A percentile compares a stretch with the other conserved stretches of the same genome.
Evolutionary conservation across 768 basidiomycete genomes (phyloP).

Genomic region (Sutorius australiensis): DNA sequence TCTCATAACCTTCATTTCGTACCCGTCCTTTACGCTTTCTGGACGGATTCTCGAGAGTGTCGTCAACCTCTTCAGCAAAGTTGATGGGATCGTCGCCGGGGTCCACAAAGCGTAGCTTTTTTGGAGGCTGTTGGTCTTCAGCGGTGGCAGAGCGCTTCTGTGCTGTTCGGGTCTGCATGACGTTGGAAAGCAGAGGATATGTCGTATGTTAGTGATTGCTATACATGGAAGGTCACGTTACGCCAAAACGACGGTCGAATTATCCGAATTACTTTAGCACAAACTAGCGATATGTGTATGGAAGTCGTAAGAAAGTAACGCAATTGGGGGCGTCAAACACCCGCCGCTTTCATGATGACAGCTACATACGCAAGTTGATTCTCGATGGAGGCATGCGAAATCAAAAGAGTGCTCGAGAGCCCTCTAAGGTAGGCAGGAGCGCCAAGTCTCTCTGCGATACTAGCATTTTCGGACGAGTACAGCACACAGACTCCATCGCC

Average conservation of each 20-base stretch:
- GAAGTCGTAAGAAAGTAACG: background rate
- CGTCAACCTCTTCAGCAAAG: conserved; percentile 78
- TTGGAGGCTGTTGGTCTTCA: conserved; percentile 30
- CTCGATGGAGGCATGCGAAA: conserved; percentile 54
- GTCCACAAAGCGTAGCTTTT: conserved; percentile 78
- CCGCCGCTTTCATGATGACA: conserved; percentile 36
- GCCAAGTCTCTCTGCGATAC: conserved; percentile 47
- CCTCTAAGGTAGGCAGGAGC: conserved; percentile 44
- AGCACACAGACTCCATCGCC: conserved; percentile 53
- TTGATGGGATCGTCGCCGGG: conserved; percentile 69
- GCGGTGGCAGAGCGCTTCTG: conserved; percentile 43
- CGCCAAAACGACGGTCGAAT: background rate
- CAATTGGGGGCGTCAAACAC: conserved; percentile 3
- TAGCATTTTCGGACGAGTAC: conserved; percentile 49
- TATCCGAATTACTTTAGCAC: background rate
- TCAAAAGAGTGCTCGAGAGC: conserved; percentile 43
- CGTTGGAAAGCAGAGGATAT: conserved; percentile 11
- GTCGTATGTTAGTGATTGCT: background rate
- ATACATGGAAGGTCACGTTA: background rate
- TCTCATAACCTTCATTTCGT: conserved; percentile 86
- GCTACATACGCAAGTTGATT: conserved; percentile 59
- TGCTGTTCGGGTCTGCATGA: conserved; percentile 38
- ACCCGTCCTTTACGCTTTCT: conserved; percentile 66
- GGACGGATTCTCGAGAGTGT: conserved; percentile 63
- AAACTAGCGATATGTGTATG: background rate